Base-by-base conservation (phyloP, 495 filamentous ascomycete genomes). In the Penicillium paradoxum region DNA sequence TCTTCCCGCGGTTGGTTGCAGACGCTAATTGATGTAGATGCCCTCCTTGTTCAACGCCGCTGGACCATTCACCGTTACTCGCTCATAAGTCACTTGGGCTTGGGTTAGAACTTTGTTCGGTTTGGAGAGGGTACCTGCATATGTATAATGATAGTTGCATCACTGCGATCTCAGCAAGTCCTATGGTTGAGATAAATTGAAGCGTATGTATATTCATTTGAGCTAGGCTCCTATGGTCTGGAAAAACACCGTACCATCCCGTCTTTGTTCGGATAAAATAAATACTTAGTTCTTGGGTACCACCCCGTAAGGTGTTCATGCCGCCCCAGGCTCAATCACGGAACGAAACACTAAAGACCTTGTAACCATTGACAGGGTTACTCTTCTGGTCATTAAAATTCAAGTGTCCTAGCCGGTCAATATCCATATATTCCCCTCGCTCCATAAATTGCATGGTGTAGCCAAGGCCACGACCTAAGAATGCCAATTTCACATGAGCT, bases 301-400 rank as follows among this genome's bases (percentile, higher is more conserved):
- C 22, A 39, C 33, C 22, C 46, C 34, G 34, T 49, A 27, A 27
- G 24, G 3, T 27, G 24, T 27, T 27, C n/a, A n/a, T n/a, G 22
- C 22, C 21, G 21, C 18, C 27, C 13, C 19, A 48, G 11, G 4
- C 6, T 15, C 47, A 69, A 37, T 72, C 60, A 42, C 70, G 68
- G 48, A 77, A 79, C 4, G 72, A 72, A 11, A 79, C 74, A 56
- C 76, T 79, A 45, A 62, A 77, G n/a, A 70, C 46, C 53, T 64
- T 65, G 56, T 65, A 77, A 1, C 66, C 62, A 33, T 42, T 38
- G 22, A 3, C 4, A 14, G 21, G 10, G 6, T 19, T 34, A 19
- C 34, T 45, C 8, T 49, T 24, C 5, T 18, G 15, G 0, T 32
- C 37, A 6, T 29, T 41, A 4, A 44, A 44, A 22, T 51, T 48